Evolutionary conservation across 768 basidiomycete genomes (phyloP).

Genomic region (Kwoniella sp.): DNA sequence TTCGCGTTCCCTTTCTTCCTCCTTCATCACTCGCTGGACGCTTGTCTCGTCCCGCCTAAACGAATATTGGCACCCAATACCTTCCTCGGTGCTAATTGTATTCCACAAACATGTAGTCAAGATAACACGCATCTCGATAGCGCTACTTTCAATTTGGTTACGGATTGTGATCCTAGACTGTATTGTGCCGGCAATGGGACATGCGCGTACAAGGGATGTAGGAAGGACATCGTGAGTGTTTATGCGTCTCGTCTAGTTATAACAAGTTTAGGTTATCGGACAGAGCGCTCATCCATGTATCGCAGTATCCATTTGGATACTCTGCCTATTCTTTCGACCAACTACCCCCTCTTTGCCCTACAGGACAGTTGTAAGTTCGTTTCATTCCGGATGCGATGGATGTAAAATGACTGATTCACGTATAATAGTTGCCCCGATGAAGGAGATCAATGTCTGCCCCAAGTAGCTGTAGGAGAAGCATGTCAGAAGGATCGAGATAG

Average conservation of each 20-base stretch:
- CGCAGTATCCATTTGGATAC: slow-evolving; percentile 55
- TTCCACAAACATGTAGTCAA: slow-evolving; percentile 58
- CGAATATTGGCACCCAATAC: too few species aligned
- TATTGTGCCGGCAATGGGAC: slow-evolving; percentile 65
- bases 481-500: slow-evolving; percentile 90
- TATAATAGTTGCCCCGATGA: slow-evolving; percentile 81
- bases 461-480: slow-evolving; percentile 65
- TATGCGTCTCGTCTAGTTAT: too few species aligned
- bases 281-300: too few species aligned
- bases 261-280: too few species aligned
- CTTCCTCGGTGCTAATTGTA: background rate
- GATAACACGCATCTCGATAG: slow-evolving; percentile 68
- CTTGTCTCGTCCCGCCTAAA: too few species aligned
- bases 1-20: background rate
- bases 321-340: slow-evolving; percentile 46
- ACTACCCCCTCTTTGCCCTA: slow-evolving; percentile 66
- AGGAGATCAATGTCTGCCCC: slow-evolving; percentile 66
- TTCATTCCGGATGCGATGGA: too few species aligned
- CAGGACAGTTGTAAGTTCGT: slow-evolving; percentile 61
- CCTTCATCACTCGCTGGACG: too few species aligned
- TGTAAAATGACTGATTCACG: too few species aligned
- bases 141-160: slow-evolving; percentile 77
- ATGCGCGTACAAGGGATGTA: slow-evolving; percentile 70
- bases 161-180: slow-evolving; percentile 71
- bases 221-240: slow-evolving; percentile 70